Evolutionary conservation across 2,329 filamentous ascomycete genomes (phyloP).

Genomic region (Metarhizium rileyi): DNA sequence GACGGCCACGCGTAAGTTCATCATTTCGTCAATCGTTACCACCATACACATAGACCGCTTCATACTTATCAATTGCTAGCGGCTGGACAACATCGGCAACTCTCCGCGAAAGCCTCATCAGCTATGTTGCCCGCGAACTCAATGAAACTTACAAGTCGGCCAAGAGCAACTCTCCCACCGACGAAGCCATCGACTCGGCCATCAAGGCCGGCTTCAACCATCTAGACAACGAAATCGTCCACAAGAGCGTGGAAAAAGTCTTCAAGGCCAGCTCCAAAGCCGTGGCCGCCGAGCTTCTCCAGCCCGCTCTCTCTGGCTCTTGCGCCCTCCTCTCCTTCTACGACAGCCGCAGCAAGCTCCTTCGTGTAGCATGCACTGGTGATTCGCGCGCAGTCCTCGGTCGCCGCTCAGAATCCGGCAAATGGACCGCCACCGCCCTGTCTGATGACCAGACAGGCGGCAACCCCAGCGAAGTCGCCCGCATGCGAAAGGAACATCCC

Average conservation of each 20-base stretch:
- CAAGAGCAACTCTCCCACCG: constrained; percentile 52
- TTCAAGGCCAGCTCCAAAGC: constrained; percentile 80
- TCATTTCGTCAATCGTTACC: not conserved
- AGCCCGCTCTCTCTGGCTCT: constrained; percentile 90
- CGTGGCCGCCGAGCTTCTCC: constrained; percentile 84
- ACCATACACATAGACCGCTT: not conserved
- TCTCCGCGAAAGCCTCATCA: constrained; percentile 83
- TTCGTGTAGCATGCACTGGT: constrained; percentile 91
- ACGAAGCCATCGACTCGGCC: constrained; percentile 76
- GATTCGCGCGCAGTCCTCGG: constrained; percentile 94
- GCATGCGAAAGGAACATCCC: constrained; percentile 78
- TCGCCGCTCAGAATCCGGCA: constrained; percentile 64
- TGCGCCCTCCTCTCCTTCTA: constrained; percentile 96
- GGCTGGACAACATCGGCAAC: constrained; percentile 98
- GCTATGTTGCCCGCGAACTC: constrained; percentile 83
- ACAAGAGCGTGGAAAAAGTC: constrained; percentile 86
- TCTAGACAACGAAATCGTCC: constrained; percentile 87
- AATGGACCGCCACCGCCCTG: constrained; percentile 85
- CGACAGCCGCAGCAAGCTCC: constrained; percentile 73
- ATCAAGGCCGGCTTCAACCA: constrained; percentile 88
- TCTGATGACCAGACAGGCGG: constrained; percentile 91
- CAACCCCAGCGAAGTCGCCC: constrained; percentile 73
- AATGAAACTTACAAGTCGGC: constrained; percentile 82
- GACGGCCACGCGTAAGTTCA: constrained; percentile 79
- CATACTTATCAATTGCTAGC: constrained; percentile 33